Evolutionary conservation across 2,329 filamentous ascomycete species (phyloP).

Genomic region (Spiromastix sp.): DNA sequence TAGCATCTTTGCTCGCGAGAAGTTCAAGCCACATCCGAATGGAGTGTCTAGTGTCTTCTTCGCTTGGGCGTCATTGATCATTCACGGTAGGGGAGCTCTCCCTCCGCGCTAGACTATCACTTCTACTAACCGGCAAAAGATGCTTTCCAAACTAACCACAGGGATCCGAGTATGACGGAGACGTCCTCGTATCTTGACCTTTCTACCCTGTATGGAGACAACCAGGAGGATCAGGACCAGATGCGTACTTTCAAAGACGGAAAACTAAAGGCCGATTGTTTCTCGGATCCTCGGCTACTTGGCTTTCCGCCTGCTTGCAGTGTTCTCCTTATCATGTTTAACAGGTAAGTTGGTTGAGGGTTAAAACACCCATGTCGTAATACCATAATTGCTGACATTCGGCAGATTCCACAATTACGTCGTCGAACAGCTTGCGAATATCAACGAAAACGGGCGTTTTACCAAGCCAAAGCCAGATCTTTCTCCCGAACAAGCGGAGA

Average conservation of each 20-base stretch:
- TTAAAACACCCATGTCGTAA: no score
- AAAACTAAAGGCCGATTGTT: slow-evolving; percentile 29
- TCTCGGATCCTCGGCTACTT: slow-evolving; percentile 24
- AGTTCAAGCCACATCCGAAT: slow-evolving; percentile 28
- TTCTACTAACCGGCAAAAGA: slow-evolving; percentile 17
- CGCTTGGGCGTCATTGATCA: slow-evolving; percentile 43
- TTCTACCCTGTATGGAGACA: slow-evolving; percentile 35
- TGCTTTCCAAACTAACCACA: slow-evolving; percentile 33
- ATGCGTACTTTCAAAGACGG: slow-evolving; percentile 29
- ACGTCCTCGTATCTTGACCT: slow-evolving; percentile 40
- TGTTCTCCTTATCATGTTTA: slow-evolving; percentile 27
- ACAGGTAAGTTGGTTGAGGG: slow-evolving; percentile 42
- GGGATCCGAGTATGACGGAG: slow-evolving; percentile 24
- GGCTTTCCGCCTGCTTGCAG: slow-evolving; percentile 25
- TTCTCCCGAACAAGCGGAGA: slow-evolving; percentile 17
- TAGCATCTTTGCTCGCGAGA: slow-evolving; percentile 39
- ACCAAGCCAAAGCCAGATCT: slow-evolving; percentile 11
- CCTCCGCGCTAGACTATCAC: background rate
- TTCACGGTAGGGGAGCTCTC: slow-evolving; percentile 28
- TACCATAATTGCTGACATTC: no score
- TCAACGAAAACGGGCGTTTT: slow-evolving; percentile 35
- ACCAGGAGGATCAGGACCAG: slow-evolving; percentile 22
- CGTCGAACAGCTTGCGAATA: slow-evolving; percentile 25
- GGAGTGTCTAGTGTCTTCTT: slow-evolving; percentile 39
- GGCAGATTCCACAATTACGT: slow-evolving; percentile 29